Base-by-base conservation (phyloP, 352 stramenopile species). In the Pelagophyceae sp. region DNA sequence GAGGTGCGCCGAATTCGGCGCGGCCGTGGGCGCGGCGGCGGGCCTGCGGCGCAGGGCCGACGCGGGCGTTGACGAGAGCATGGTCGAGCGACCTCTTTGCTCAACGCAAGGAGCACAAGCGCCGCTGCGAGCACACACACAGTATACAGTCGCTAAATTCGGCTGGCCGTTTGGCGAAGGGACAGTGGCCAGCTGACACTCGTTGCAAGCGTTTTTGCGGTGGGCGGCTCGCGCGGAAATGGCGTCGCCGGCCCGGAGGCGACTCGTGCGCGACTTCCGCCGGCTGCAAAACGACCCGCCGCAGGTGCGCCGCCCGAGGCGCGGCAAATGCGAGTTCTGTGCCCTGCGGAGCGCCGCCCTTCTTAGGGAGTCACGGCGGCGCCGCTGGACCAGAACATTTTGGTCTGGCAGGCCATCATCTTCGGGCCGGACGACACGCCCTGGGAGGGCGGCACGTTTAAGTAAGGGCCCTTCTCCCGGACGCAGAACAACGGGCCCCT, bases 331-430 rank as follows among this genome's bases (percentile, higher is more conserved):
- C 45, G 45, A 23, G 45, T 23, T 54, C 23, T 23, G 11, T 54
- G 45, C 93, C 89, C 40, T 54, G 11, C 11, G 45, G 11, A 11
- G 11, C 11, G 45, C 11, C 23, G 11, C 23, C 23, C 11, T 54
- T 54, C 11, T 11, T 54, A 54, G 45, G 96, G 96, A 45, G 94
- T 99, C 23, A 98, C 92, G 20, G 96, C 94, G 38, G 94, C 95
- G 38, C 96, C 96, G 20, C 89, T 98, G 88, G 96, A 99, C 85
- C 98, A 97, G 79, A 98, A 99, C 84, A 98, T 99, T 81, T 97
- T 98, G 91, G 85, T 98, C 38, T 98, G 93, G 85, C 88, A 94
- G 82, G 89, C 89, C 6, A 85, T 94, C 58, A 94, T 94, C 61
- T 93, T 88, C 82, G 96, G 95, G 50, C 96, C 96, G 1, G 95